A percentile compares a stretch with the other conserved stretches of the same genome.
Conservation (phyloP, 306 rosid genomes). For the Corylus americana region DNA sequence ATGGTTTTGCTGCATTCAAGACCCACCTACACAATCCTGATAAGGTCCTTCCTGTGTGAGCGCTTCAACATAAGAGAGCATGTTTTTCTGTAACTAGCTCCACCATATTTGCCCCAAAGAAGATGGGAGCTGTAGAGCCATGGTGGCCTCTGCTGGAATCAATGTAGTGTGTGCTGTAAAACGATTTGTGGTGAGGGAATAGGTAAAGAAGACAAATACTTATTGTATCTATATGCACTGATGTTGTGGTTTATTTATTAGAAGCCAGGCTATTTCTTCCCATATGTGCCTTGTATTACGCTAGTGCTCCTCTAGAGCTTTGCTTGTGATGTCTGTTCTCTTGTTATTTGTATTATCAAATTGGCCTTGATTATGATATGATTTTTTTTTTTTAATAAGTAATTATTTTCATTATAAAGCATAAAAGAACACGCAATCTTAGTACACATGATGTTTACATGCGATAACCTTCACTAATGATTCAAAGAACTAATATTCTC, state of each 20-base stretch:
- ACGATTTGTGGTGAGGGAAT: conserved; percentile 58
- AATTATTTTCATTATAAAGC: too few relatives aligned
- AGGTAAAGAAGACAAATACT: conserved; percentile 57
- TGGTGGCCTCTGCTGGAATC: conserved; percentile 46
- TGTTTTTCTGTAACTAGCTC: conserved; percentile 59
- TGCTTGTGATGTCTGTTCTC: conserved; percentile 24
- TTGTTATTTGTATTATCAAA: conserved; percentile 30
- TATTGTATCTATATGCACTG: conserved; percentile 61
- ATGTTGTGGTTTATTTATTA: conserved; percentile 59
- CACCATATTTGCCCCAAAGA: conserved; percentile 54
- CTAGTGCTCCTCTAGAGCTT: conserved; percentile 14
- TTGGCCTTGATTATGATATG: conserved; percentile 18
- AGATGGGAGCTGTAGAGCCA: conserved; percentile 62
- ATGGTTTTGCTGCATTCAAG: conserved; percentile 97
- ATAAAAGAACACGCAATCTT: too few relatives aligned
- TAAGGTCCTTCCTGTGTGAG: conserved; percentile 33
- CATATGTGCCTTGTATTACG: conserved; percentile 12
- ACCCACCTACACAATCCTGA: conserved; percentile 70
- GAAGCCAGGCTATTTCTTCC: conserved; percentile 43
- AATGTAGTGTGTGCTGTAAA: conserved; percentile 54
- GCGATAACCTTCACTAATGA: too few relatives aligned
- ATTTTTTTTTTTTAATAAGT: background rate
- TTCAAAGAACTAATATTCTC: too few relatives aligned
- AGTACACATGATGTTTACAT: too few relatives aligned
- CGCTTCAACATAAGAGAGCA: conserved; percentile 51